Evolutionary conservation across 1,139 yeast species (phyloP), one percentile per base, ranked within the genome.

Genomic region (Pichia sp.): DNA sequence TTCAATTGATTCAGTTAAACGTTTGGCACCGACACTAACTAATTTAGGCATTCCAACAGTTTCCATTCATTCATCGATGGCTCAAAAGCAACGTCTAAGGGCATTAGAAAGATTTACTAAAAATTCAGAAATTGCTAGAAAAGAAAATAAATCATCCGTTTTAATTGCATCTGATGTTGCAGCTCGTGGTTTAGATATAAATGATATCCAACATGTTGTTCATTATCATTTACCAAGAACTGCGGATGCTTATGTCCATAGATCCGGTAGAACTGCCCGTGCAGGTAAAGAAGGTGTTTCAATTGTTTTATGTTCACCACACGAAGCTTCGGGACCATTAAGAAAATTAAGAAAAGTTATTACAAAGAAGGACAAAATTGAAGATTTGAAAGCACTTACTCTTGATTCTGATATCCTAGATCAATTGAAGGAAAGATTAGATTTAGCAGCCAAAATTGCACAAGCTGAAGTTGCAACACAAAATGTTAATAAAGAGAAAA

Each of bases 241-340:
- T 11, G 98, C 98, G 0, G 99, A 95, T 67, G 83, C 90, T 52
- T 93, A 93, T 66, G 84, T 93, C 58, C 99, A 93, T 70, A 79
- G 99, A 68, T 88, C 97, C 1, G 99, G 99, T 57, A 83, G 99
- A 77, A 95, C 99, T 25, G 99, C 96, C 0, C 86, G 99, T 75
- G 97, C 96, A 2, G 93, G 95, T 0, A 80, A 79, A 51, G 95
- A 88, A 66, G 99, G 99, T 74, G 96, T 93, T 22, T 85, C 97
- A 2, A 84, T 95, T 42, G 83, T 90, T 78, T 74, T 93, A 53
- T 90, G 97, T 62, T 87, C 96, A 3, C 97, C 98, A 16, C 91
- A 87, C 58, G 99, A 93, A 67, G 87, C 95, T 0, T 79, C 90
- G 53, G 96, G 96, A 0, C 95, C 97, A 0, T 73, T 93, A 59